A percentile compares a stretch with the other conserved stretches of the same genome.
Conservation (phyloP, 148 eudicot species). For the Rhododendron kiyosumense region DNA sequence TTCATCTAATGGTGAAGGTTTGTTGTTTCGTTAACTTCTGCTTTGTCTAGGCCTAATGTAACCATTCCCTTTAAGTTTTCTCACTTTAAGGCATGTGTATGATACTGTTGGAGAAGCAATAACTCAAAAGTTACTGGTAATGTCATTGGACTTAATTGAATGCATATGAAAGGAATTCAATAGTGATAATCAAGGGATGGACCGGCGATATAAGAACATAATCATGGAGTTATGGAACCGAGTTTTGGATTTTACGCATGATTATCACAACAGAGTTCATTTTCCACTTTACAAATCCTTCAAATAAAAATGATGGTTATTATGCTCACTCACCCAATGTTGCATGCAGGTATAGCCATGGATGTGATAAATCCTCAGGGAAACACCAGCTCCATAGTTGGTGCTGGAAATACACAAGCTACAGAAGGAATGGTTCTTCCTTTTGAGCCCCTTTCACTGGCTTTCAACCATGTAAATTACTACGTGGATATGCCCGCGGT, state of each 20-base stretch:
- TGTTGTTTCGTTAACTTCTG: background rate
- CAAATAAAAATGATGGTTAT: background rate
- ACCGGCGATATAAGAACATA: background rate
- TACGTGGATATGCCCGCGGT: conserved; percentile 12
- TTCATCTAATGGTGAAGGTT: background rate
- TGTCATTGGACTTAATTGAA: background rate
- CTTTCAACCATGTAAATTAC: conserved; percentile 38
- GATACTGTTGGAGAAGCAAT: background rate
- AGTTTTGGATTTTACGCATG: background rate
- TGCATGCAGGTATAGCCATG: background rate
- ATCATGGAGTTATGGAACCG: background rate
- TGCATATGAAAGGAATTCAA: background rate
- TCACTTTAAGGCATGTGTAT: background rate
- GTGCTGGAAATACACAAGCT: background rate
- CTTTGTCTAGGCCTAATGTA: background rate
- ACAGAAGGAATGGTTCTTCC: conserved; percentile 37
- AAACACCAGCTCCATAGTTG: background rate
- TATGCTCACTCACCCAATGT: background rate
- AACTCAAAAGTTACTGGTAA: background rate
- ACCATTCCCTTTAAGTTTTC: background rate
- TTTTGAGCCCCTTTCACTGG: conserved; percentile 34
- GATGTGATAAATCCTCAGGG: background rate
- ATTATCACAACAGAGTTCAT: background rate
- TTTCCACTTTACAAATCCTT: background rate
- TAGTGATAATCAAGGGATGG: background rate